Evolutionary conservation across 352 stramenopile species (phyloP).

Genomic region (Phytophthora foliorum): DNA sequence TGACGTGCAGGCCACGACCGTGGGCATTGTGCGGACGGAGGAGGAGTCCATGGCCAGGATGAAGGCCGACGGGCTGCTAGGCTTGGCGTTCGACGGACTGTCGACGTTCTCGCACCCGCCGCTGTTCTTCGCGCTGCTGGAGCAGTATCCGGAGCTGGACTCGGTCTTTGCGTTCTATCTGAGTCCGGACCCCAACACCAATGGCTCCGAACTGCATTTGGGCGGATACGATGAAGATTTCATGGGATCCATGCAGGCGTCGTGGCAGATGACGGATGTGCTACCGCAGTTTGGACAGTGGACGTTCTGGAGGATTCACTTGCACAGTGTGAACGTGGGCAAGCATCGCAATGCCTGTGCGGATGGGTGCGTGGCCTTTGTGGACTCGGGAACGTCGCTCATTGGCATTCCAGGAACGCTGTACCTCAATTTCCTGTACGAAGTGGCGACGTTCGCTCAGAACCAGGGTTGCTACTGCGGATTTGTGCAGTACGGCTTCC

Average conservation of each 20-base stretch:
- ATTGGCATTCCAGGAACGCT: conserved; percentile 92
- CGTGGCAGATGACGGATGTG: conserved; percentile 81
- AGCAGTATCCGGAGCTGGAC: conserved; percentile 71
- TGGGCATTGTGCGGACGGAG: conserved; percentile 74
- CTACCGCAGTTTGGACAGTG: conserved; percentile 82
- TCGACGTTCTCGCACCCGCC: conserved; percentile 81
- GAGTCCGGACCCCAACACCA: conserved; percentile 87
- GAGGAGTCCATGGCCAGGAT: conserved; percentile 85
- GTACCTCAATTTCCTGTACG: conserved; percentile 81
- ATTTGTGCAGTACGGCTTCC: conserved; percentile 84
- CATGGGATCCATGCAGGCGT: conserved; percentile 54
- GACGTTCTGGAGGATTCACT: conserved; percentile 85
- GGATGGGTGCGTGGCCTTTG: conserved; percentile 90
- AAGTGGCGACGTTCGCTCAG: conserved; percentile 71
- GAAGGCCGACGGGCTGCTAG: conserved; percentile 96
- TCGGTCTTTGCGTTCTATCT: conserved; percentile 97
- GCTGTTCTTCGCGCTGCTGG: conserved; percentile 71
- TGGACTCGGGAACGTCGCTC: conserved; percentile 98
- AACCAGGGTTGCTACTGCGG: conserved; percentile 78
- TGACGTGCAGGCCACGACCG: conserved; percentile 47
- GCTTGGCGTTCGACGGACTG: conserved; percentile 96
- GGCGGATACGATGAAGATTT: conserved; percentile 71
- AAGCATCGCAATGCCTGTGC: conserved; percentile 52
- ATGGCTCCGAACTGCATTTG: conserved; percentile 79
- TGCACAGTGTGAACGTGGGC: conserved; percentile 74